Conservation (phyloP, 306 rosid species). For the Vachellia pachyceras region DNA sequence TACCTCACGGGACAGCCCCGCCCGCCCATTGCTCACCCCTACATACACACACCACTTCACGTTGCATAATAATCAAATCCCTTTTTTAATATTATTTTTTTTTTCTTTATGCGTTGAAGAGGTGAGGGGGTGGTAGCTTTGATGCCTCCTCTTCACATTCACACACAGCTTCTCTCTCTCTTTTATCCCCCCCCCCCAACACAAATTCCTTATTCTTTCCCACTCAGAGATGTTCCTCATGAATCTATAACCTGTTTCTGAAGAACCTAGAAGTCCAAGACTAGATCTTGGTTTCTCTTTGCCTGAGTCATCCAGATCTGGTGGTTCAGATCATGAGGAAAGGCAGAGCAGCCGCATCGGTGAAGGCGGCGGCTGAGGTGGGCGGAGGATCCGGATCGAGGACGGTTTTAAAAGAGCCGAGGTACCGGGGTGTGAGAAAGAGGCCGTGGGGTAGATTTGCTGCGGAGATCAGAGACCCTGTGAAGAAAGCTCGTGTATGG, state of each 20-base stretch:
- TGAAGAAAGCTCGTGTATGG: constrained; percentile 86
- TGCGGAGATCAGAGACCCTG: constrained; percentile 92
- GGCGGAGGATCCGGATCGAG: constrained; percentile 56
- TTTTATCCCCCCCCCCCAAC: neutral
- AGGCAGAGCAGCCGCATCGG: constrained; percentile 54
- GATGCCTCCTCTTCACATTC: constrained; percentile 45
- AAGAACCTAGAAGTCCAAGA: neutral
- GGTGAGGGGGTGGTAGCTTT: constrained; percentile 53
- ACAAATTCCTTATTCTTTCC: neutral
- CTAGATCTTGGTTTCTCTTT: constrained; percentile 9
- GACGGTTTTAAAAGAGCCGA: constrained; percentile 49
- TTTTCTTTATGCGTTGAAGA: constrained; percentile 46
- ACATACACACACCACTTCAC: neutral
- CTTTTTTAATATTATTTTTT: neutral
- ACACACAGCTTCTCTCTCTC: constrained; percentile 24
- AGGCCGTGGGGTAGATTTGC: constrained; percentile 94
- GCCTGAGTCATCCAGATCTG: neutral
- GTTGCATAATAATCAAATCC: neutral
- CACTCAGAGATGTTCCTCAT: constrained; percentile 2
- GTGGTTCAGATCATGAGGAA: constrained; percentile 50
- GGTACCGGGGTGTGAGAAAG: constrained; percentile 79
- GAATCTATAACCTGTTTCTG: neutral
- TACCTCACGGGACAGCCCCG: too few species aligned
- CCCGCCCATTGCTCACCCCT: too few species aligned
- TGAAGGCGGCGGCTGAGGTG: constrained; percentile 12